A percentile compares a stretch with the other conserved stretches of the same genome.
Conservation (phyloP, 1,139 yeast species). For the Geotrichum fermentans region DNA sequence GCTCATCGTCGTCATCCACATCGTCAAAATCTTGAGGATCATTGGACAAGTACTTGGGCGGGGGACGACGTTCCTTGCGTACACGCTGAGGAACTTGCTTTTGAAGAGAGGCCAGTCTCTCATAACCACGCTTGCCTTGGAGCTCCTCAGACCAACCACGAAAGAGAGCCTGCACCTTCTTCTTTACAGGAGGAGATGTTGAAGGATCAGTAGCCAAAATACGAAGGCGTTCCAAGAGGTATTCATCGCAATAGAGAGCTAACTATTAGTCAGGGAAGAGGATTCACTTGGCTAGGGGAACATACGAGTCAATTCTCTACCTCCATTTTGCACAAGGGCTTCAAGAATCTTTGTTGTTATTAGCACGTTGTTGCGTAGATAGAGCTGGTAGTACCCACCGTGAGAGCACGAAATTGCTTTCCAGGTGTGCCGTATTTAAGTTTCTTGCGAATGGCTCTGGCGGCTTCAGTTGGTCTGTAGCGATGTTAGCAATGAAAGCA, state of each 20-base stretch:
- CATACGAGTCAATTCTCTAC: conserved; percentile 39
- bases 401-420: conserved; percentile 63
- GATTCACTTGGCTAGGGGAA: conserved; percentile 32
- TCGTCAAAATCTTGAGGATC: conserved; percentile 29
- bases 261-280: neutral
- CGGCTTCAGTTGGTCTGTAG: conserved; percentile 67
- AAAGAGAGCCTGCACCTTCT: conserved; percentile 48
- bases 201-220: conserved; percentile 45
- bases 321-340: conserved; percentile 72
- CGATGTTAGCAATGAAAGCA: conserved; percentile 21
- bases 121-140: conserved; percentile 47
- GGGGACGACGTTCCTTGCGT: conserved; percentile 33
- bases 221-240: conserved; percentile 61
- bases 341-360: conserved; percentile 47
- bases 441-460: conserved; percentile 82
- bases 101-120: conserved; percentile 49
- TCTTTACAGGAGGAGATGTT: conserved; percentile 46
- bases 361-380: neutral
- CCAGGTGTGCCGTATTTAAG: conserved; percentile 71
- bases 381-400: conserved; percentile 28
- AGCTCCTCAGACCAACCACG: conserved; percentile 61
- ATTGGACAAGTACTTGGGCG: conserved; percentile 27
- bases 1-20: conserved; percentile 23
- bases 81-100: conserved; percentile 39
- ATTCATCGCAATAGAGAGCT: conserved; percentile 62